Evolutionary conservation across 371 early-diverging fungal genomes (phyloP).

Genomic region (Zopfochytrium polystomum): DNA sequence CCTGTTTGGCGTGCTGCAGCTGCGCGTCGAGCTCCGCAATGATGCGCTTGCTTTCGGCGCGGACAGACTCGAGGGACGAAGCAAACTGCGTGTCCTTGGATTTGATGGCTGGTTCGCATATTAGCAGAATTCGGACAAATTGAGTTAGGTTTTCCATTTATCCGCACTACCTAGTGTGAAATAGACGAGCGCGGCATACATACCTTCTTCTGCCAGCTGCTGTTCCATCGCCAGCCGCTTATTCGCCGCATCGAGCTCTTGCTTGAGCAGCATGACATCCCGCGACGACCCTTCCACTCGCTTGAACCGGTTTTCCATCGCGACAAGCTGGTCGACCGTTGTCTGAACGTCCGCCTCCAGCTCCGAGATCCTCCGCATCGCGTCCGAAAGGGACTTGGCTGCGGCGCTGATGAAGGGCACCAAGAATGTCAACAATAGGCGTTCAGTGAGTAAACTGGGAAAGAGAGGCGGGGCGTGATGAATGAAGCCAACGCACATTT

Average conservation of each 20-base stretch:
- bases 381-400: slow-evolving; percentile 13
- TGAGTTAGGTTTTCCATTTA: neutral
- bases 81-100: slow-evolving; percentile 6
- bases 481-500: slow-evolving; percentile 11
- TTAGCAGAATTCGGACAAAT: neutral
- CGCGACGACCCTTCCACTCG: slow-evolving; percentile 14
- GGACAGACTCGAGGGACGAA: slow-evolving; percentile 2
- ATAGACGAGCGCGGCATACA: no score
- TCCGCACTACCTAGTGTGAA: neutral
- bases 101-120: slow-evolving; percentile 10
- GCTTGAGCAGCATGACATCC: slow-evolving; percentile 23
- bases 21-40: slow-evolving; percentile 7
- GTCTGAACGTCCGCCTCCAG: slow-evolving; percentile 17
- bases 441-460: neutral
- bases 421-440: slow-evolving; percentile 4
- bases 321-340: slow-evolving; percentile 17
- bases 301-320: slow-evolving; percentile 26
- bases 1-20: slow-evolving; percentile 4
- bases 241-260: slow-evolving; percentile 20
- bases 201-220: slow-evolving; percentile 22
- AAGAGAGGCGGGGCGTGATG: neutral
- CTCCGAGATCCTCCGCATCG: slow-evolving; percentile 1
- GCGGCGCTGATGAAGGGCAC: slow-evolving; percentile 2
- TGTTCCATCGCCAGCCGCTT: slow-evolving; percentile 21
- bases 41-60: slow-evolving; percentile 3